Percentiles rank a stretch among this genome's conserved stretches.
phyloP scores from a whole-genome alignment of 257 asterid species.

The Coffea eugenioides region DNA sequence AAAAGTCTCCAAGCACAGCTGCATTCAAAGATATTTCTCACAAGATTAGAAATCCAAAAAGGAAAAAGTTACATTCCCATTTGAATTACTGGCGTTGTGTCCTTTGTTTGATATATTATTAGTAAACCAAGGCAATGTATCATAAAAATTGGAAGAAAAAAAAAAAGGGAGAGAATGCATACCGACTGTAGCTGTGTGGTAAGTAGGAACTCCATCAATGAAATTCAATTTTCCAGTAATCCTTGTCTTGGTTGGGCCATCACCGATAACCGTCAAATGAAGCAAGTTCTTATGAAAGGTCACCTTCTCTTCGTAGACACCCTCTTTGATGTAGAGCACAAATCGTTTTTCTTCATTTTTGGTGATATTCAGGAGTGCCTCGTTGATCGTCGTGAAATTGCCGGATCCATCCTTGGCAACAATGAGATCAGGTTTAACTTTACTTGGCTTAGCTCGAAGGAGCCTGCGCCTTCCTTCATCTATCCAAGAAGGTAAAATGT shows the following conservation, averaged over 20 bases:
- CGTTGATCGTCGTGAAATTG: slow-evolving; percentile 41
- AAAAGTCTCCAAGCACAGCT: slow-evolving; percentile 70
- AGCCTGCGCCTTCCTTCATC: slow-evolving; percentile 36
- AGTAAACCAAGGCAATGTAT: no score
- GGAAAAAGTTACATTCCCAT: no score
- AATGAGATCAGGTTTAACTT: slow-evolving; percentile 34
- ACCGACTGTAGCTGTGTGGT: slow-evolving; percentile 55
- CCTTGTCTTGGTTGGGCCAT: slow-evolving; percentile 62
- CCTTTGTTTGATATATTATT: not conserved
- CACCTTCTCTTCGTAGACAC: slow-evolving; percentile 50
- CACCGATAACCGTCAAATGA: slow-evolving; percentile 49
- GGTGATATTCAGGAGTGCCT: slow-evolving; percentile 49
- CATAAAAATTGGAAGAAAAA: not conserved
- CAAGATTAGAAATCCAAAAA: not conserved
- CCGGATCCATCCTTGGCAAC: slow-evolving; percentile 71
- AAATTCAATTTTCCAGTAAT: slow-evolving; percentile 46
- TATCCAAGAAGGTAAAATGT: slow-evolving; percentile 37
- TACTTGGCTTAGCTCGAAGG: slow-evolving; percentile 8
- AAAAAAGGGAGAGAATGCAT: slow-evolving; percentile 6
- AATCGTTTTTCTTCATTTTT: slow-evolving; percentile 25
- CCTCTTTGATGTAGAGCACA: slow-evolving; percentile 54
- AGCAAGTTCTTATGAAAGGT: slow-evolving; percentile 20
- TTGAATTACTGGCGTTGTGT: not conserved
- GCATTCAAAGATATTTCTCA: slow-evolving; percentile 7
- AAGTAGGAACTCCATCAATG: slow-evolving; percentile 44